A percentile compares a stretch with the other conserved stretches of the same genome.
Conservation (phyloP, 2,329 filamentous ascomycete genomes). For the Ampelomyces quisqualis region DNA sequence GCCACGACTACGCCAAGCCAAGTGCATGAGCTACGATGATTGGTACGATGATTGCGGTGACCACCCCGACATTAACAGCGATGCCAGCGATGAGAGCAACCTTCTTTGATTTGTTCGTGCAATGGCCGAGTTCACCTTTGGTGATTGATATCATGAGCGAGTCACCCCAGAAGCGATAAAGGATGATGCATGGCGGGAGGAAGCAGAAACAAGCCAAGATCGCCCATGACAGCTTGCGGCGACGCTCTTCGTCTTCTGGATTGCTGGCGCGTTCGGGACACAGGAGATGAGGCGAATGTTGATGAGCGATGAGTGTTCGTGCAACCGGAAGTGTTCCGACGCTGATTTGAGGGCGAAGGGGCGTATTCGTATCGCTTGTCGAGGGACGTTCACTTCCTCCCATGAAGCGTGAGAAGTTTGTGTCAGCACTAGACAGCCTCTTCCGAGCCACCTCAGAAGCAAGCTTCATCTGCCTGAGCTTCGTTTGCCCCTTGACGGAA, state of each 20-base stretch:
- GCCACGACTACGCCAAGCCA: neutral
- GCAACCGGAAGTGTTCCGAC: slow-evolving; percentile 13
- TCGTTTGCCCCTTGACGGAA: slow-evolving; percentile 38
- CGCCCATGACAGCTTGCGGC: slow-evolving; percentile 35
- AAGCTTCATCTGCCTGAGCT: slow-evolving; percentile 38
- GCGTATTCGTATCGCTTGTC: slow-evolving; percentile 34
- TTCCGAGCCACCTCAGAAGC: slow-evolving; percentile 23
- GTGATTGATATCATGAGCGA: slow-evolving; percentile 32
- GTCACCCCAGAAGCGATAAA: slow-evolving; percentile 41
- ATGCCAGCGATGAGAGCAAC: slow-evolving; percentile 35
- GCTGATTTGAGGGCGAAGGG: slow-evolving; percentile 23
- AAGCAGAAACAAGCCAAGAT: slow-evolving; percentile 39
- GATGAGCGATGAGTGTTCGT: slow-evolving; percentile 15
- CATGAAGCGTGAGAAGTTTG: slow-evolving; percentile 24
- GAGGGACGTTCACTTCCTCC: slow-evolving; percentile 31
- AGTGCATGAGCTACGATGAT: slow-evolving; percentile 27
- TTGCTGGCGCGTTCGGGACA: slow-evolving; percentile 28
- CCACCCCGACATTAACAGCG: slow-evolving; percentile 28
- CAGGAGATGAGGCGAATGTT: slow-evolving; percentile 34
- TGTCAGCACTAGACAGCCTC: slow-evolving; percentile 20
- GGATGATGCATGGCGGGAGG: slow-evolving; percentile 40
- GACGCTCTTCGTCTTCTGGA: slow-evolving; percentile 28
- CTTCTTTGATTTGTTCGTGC: slow-evolving; percentile 32
- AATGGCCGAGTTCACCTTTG: slow-evolving; percentile 34
- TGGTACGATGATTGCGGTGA: slow-evolving; percentile 27